Conservation (phyloP, 257 asterid species). For the Knoxia roxburghii region DNA sequence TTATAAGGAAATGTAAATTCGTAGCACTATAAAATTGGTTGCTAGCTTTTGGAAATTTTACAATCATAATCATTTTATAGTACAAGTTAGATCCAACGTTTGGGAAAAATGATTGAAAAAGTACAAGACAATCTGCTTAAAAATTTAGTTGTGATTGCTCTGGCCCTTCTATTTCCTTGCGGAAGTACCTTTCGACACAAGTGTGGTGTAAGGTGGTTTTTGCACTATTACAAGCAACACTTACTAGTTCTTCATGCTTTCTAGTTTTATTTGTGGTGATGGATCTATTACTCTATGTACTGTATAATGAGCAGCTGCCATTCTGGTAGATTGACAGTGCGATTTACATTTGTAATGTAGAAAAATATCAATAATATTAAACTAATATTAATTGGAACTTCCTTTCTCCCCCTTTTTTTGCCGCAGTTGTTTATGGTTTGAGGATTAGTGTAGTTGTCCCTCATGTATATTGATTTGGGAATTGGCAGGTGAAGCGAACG, state of each 20-base stretch:
- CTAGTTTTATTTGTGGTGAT: neutral
- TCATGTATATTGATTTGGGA: neutral
- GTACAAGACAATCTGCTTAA: neutral
- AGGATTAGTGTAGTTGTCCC: neutral
- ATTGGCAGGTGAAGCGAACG: constrained; percentile 73
- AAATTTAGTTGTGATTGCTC: neutral
- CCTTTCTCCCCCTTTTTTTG: neutral
- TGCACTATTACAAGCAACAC: neutral
- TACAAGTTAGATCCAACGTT: neutral
- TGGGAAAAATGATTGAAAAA: neutral
- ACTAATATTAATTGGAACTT: neutral
- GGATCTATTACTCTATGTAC: neutral
- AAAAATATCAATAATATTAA: neutral
- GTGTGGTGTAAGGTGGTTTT: neutral
- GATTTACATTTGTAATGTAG: neutral
- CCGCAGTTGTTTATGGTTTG: neutral
- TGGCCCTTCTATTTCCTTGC: neutral
- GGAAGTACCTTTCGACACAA: neutral
- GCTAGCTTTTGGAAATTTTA: neutral
- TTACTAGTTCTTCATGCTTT: no score
- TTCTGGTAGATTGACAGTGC: neutral
- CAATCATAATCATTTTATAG: neutral
- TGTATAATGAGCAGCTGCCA: neutral
- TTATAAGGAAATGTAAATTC: neutral
- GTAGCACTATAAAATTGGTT: neutral